Conservation (phyloP, 306 rosid species). For the Quercus gilva region DNA sequence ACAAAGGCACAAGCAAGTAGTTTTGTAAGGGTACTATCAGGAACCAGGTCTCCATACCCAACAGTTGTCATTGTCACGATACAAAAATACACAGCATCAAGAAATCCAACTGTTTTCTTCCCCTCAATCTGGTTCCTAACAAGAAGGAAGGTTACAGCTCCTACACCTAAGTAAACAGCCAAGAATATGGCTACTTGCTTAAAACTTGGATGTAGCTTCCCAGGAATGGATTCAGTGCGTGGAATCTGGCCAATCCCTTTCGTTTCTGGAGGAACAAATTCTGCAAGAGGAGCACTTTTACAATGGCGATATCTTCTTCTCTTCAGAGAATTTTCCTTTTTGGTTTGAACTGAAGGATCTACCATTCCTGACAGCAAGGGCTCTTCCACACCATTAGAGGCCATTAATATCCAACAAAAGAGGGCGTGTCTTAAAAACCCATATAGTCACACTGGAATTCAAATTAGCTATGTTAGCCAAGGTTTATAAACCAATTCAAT, state of each 20-base stretch:
- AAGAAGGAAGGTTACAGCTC: neutral
- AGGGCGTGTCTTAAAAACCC: conserved; percentile 5
- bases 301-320: conserved; percentile 43
- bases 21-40: neutral
- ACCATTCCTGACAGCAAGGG: conserved; percentile 38
- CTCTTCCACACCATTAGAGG: conserved; percentile 29
- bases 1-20: conserved; percentile 9
- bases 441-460: conserved; percentile 19
- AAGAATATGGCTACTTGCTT: neutral
- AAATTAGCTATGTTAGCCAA: conserved; percentile 15
- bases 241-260: neutral
- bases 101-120: neutral
- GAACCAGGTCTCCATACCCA: conserved; percentile 8
- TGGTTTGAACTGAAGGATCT: conserved; percentile 22
- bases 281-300: conserved; percentile 61
- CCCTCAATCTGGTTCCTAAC: neutral
- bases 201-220: neutral
- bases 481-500: neutral
- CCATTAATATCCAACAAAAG: conserved; percentile 42
- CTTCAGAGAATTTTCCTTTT: conserved; percentile 18
- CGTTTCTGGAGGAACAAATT: neutral
- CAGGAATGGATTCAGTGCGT: neutral
- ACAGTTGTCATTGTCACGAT: conserved; percentile 4
- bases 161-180: neutral
- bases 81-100: conserved; percentile 7